Evolutionary conservation across 1,139 yeast genomes (phyloP).

Genomic region (Protomyces arabidopsidicola): DNA sequence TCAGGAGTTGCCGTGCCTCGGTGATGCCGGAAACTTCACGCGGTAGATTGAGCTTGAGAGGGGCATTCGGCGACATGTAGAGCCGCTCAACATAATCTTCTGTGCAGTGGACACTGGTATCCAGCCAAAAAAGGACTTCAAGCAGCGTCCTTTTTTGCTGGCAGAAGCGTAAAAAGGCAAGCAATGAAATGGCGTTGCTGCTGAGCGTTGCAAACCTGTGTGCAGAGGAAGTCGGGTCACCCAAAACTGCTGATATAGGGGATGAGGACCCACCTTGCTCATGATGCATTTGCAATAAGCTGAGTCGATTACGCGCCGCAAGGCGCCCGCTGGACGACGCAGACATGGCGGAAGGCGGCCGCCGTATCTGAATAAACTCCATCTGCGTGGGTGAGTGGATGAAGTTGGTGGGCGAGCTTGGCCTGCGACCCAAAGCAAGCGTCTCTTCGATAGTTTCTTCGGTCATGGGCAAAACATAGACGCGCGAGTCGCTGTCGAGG

Average conservation of each 20-base stretch:
- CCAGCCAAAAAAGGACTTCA: constrained; percentile 21
- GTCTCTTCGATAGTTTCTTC: constrained; percentile 9
- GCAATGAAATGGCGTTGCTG: constrained; percentile 6
- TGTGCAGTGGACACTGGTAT: constrained; percentile 1
- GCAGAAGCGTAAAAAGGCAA: constrained; percentile 15
- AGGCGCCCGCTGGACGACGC: background rate
- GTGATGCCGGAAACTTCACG: constrained; percentile 6
- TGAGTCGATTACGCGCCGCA: background rate
- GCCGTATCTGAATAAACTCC: constrained; percentile 14
- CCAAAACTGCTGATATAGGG: background rate
- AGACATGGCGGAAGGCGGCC: background rate
- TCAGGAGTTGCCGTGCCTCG: constrained; percentile 17
- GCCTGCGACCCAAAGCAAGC: background rate
- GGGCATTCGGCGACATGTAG: constrained; percentile 9
- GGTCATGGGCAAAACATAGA: constrained; percentile 9
- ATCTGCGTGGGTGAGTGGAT: constrained; percentile 2
- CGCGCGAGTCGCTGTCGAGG: constrained; percentile 11
- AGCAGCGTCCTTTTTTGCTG: constrained; percentile 5
- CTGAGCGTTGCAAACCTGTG: background rate
- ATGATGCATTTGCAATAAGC: background rate
- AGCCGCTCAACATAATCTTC: constrained; percentile 7
- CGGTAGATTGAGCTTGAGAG: constrained; percentile 15
- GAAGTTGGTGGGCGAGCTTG: background rate
- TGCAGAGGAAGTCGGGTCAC: background rate
- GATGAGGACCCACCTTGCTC: background rate